Base-by-base conservation (phyloP, 768 basidiomycete species). In the Xerocomus potaroensis region DNA sequence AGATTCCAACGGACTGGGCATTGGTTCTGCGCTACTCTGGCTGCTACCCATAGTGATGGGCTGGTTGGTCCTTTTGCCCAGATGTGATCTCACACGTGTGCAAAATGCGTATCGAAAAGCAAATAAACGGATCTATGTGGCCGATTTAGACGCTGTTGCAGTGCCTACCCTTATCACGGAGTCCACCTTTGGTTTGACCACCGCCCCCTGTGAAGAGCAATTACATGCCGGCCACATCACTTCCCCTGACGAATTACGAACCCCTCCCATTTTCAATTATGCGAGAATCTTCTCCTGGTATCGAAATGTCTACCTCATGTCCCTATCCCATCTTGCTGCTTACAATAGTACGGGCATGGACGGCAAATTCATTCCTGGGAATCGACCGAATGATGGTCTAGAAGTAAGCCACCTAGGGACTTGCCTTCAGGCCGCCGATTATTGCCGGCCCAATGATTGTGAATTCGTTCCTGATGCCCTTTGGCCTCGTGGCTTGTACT, bases 11-110 rank as follows among this genome's bases (percentile, higher is more conserved):
- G 30, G 14, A 14, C 64, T 71, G 43, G 68, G 63, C 23, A 67
- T 69, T 6, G 72, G 69, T 5, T 67, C 69, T 2, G 54, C 68
- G n/a, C 75, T 71, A 71, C 51, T 75, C 6, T 76, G 73, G 71
- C 60, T 75, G 21, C 30, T 75, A 8, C 64, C 73, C 0, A 51
- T 75, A 3, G 65, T 72, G 8, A 53, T 68, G 6, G 69, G 72
- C 4, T 75, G 72, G 69, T 50, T 73, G 6, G 63, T 70, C 38
- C 47, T 73, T 3, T 69, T 71, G 0, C 71, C 72, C 0, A 68
- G 72, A 47, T 70, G 69, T 39, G 68, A 73, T 49, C 60, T 61
- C 5, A 26, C 29, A 2, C 64, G 69, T 7, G 57, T 74, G n/a
- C 48, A 47, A 2, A 38, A 53, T 3, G 50, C 48, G 14, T 59